These are phyloP conservation scores for Lizanozyma gosingica DNA, from an alignment of 1,139 yeast species.

Conservation along the genomic window DNA sequence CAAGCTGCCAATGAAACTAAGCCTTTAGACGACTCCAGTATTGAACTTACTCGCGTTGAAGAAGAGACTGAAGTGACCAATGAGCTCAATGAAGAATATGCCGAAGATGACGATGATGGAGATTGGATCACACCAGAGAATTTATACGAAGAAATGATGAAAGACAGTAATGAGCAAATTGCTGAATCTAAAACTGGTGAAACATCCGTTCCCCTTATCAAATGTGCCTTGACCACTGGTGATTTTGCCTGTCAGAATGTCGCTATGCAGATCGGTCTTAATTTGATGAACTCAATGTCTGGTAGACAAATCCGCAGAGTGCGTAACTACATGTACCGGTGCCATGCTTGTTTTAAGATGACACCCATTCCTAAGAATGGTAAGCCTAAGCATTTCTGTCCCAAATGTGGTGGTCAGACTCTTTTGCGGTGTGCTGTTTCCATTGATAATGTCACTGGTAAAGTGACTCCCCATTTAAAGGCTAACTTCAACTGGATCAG, in stretches of 20 bases:
- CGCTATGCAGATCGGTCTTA: conserved; percentile 81
- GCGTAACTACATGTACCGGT: conserved; percentile 87
- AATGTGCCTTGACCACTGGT: conserved; percentile 85
- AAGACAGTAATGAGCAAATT: conserved; percentile 45
- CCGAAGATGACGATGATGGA: conserved; percentile 64
- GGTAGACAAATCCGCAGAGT: conserved; percentile 82
- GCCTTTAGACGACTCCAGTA: conserved; percentile 7
- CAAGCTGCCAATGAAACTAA: conserved; percentile 4
- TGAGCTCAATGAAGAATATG: conserved; percentile 1
- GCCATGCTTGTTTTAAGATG: conserved; percentile 91
- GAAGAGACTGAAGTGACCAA: conserved; percentile 7
- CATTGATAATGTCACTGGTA: conserved; percentile 70
- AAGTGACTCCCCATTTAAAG: conserved; percentile 82
- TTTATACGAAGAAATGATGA: conserved; percentile 55
- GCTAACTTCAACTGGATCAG: conserved; percentile 90
- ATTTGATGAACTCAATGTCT: conserved; percentile 74
- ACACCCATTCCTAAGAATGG: conserved; percentile 73
- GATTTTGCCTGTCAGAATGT: conserved; percentile 98
- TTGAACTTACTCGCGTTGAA: conserved; percentile 4
- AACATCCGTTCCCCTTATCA: conserved; percentile 24
- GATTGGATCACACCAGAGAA: conserved; percentile 96
- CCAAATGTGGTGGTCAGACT: conserved; percentile 93
- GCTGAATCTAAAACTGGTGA: conserved; percentile 19
- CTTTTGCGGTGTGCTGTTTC: conserved; percentile 86
- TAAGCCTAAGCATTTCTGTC: conserved; percentile 78